Base-by-base conservation (phyloP, 2,329 filamentous ascomycete species). In the Fusarium stilboides region DNA sequence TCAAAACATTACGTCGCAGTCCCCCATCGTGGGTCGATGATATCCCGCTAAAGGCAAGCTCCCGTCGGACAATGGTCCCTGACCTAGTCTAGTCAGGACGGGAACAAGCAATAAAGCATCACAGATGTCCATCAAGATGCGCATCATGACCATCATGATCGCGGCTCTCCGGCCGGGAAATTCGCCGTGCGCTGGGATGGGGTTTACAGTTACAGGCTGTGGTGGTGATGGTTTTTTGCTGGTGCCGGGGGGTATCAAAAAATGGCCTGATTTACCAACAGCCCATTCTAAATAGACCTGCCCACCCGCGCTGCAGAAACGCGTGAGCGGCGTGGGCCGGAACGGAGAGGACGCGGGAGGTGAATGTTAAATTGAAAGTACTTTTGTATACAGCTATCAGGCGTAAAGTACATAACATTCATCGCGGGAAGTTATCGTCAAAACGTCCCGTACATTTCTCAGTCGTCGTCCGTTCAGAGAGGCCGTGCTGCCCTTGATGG, bases 271-370 rank as follows among this genome's bases (percentile, higher is more conserved):
- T 73, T 56, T 43, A 28, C 36, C 40, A 74, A 74, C 72, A 74
- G 72, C 70, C 72, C 72, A 74, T 74, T 72, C 26, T 57, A 45
- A 52, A 31, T 52, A 52, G 50, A 62, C 53, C 37, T 65, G 65
- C 62, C 65, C 65, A 60, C 70, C 53, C 34, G 47, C 46, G 45
- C 43, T 52, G 47, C 57, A 69, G 43, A 65, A 73, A 69, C 71
- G 70, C 72, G 70, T 74, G 72, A 74, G 72, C 72, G 72, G 72
- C 69, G 70, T 64, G 68, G 68, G 70, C 72, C 72, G 72, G 70
- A 39, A 74, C 70, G 68, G 61, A 71, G 59, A 39, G 55, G 39
- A 55, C 54, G 58, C 39, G 31, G 13, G 39, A 46, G 43, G n/a
- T 5, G 3, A 7, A 17, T 50, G 66, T 68, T 72, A 70, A 50